Evolutionary conservation across 768 basidiomycete genomes (phyloP).

Genomic region (Serendipita sp.): DNA sequence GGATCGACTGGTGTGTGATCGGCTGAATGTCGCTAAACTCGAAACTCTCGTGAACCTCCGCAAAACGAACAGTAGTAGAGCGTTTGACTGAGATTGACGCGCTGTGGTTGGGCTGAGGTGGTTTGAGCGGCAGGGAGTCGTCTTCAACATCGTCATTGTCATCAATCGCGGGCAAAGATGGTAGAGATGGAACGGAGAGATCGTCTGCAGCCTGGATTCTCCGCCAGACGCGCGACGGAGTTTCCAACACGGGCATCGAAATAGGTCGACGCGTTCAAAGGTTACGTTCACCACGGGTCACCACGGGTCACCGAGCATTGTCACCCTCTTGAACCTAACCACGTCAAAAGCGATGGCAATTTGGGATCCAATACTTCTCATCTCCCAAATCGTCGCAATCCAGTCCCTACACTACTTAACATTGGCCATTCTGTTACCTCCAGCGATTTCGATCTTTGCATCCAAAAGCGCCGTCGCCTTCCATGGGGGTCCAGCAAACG

Average conservation of each 20-base stretch:
- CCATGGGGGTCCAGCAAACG: constrained; percentile 22
- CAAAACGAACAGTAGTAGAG: constrained; percentile 34
- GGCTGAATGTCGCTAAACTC: constrained; percentile 43
- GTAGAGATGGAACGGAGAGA: constrained; percentile 66
- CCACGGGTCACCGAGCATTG: background rate
- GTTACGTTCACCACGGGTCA: constrained; percentile 6
- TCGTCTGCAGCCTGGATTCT: constrained; percentile 50
- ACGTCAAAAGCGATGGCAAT: constrained; percentile 25
- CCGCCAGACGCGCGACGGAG: constrained; percentile 72
- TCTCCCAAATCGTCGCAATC: constrained; percentile 86
- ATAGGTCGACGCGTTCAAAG: background rate
- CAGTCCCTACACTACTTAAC: constrained; percentile 91
- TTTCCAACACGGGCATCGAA: constrained; percentile 31
- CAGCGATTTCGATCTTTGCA: constrained; percentile 59
- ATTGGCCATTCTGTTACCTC: constrained; percentile 67
- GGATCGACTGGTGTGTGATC: constrained; percentile 25
- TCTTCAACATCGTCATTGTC: constrained; percentile 28
- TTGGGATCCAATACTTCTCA: constrained; percentile 81
- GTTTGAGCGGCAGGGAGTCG: constrained; percentile 27
- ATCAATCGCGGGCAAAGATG: constrained; percentile 58
- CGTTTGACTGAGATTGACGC: constrained; percentile 32
- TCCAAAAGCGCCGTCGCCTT: constrained; percentile 17
- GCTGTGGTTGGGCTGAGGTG: constrained; percentile 50
- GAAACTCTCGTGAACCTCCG: constrained; percentile 35
- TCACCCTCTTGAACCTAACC: constrained; percentile 14